Evolutionary conservation across 2,329 filamentous ascomycete genomes (phyloP).

Genomic region (Stachybotrys echinatus): DNA sequence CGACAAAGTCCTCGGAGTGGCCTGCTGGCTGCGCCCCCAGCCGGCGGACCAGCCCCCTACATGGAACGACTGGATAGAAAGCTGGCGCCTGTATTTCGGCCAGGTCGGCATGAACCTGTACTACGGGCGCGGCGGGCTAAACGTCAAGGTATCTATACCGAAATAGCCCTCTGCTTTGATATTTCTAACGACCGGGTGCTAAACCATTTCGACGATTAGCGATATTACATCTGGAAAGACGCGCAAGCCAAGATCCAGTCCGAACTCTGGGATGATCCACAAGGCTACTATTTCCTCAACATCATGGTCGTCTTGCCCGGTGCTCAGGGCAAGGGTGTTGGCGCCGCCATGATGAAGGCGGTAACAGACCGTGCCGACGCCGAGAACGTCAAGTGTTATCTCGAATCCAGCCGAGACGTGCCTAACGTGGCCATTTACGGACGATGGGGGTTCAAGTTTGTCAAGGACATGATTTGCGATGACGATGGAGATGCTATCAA

Average conservation of each 20-base stretch:
- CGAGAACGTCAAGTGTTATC: conserved; percentile 60
- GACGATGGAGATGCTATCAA: conserved; percentile 53
- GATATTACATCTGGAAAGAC: conserved; percentile 70
- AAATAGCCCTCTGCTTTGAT: too few relatives aligned
- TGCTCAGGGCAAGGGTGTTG: conserved; percentile 62
- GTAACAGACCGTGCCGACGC: conserved; percentile 59
- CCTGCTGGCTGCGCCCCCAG: conserved; percentile 65
- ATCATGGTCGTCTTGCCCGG: conserved; percentile 65
- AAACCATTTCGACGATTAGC: conserved; percentile 23
- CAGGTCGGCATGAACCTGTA: conserved; percentile 64
- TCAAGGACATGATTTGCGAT: conserved; percentile 61
- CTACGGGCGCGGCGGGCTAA: conserved; percentile 65
- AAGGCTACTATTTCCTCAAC: conserved; percentile 72
- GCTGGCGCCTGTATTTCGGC: conserved; percentile 60
- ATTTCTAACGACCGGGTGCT: too few relatives aligned
- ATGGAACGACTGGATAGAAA: conserved; percentile 59
- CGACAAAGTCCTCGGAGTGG: conserved; percentile 59
- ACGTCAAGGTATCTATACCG: conserved; percentile 40
- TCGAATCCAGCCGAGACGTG: conserved; percentile 63
- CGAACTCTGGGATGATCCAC: conserved; percentile 57
- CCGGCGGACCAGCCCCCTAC: conserved; percentile 39
- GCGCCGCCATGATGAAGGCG: conserved; percentile 56
- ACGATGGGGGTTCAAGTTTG: conserved; percentile 61
- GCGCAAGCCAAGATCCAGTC: conserved; percentile 57
- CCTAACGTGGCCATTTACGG: conserved; percentile 70